phyloP scores from a whole-genome alignment of 2,329 filamentous ascomycete species.

The Hypoxylon sp. region DNA sequence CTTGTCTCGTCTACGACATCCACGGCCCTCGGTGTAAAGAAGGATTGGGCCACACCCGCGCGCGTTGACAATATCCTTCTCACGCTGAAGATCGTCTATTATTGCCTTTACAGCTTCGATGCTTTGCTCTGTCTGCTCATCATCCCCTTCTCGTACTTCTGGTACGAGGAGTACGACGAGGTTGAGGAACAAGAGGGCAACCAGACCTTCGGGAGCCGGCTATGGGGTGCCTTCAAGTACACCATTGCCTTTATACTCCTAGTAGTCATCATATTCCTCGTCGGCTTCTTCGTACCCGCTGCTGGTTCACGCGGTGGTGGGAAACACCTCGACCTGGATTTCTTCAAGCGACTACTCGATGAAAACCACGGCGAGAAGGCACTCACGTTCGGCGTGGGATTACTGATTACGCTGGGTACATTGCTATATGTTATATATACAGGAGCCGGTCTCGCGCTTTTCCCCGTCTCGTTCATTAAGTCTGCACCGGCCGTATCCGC shows the following conservation, averaged over 20 bases:
- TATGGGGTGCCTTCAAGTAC: conserved; percentile 92
- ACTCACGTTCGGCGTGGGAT: conserved; percentile 87
- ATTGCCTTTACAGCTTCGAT: conserved; percentile 91
- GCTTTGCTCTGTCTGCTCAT: conserved; percentile 89
- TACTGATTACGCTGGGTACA: conserved; percentile 90
- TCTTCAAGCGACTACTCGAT: conserved; percentile 86
- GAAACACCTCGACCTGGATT: conserved; percentile 85
- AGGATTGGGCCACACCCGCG: conserved; percentile 92
- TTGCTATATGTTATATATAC: conserved; percentile 92
- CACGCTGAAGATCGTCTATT: conserved; percentile 91
- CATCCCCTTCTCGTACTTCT: conserved; percentile 97
- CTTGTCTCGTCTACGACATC: conserved; percentile 91
- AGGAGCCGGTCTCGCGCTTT: conserved; percentile 86
- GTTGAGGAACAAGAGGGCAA: conserved; percentile 85
- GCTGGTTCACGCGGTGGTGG: conserved; percentile 76
- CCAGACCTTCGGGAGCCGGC: conserved; percentile 77
- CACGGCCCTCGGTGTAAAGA: conserved; percentile 82
- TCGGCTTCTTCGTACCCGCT: conserved; percentile 94
- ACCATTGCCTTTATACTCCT: conserved; percentile 87
- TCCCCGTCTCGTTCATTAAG: conserved; percentile 93
- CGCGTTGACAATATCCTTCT: conserved; percentile 82
- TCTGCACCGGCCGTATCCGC: conserved; percentile 88
- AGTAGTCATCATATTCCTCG: conserved; percentile 85
- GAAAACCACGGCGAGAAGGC: conserved; percentile 95
- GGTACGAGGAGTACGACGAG: conserved; percentile 97